phyloP scores from a whole-genome alignment of 140 eudicot species.

The Flaveria floridana region DNA sequence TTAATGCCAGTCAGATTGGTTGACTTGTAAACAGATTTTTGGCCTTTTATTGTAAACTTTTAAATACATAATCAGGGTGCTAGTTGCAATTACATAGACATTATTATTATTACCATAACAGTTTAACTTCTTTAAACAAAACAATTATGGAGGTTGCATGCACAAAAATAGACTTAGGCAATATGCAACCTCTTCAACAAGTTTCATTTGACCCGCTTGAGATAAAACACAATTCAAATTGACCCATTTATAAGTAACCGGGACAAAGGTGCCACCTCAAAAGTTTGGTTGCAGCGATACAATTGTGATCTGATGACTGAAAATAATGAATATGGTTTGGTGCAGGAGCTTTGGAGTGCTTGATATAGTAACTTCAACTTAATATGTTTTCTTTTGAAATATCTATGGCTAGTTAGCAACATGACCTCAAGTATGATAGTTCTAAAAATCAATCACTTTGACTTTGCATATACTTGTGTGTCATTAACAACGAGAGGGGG shows the following conservation, averaged over 20 bases:
- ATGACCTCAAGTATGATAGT: background rate
- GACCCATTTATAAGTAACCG: background rate
- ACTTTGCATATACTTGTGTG: background rate
- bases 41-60: background rate
- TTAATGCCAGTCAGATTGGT: background rate
- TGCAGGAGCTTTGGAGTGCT: conserved; percentile 94
- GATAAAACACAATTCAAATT: background rate
- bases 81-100: background rate
- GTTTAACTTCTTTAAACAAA: background rate
- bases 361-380: conserved; percentile 42
- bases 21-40: background rate
- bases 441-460: background rate
- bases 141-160: background rate
- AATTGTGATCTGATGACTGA: conserved; percentile 15
- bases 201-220: background rate
- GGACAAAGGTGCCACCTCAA: background rate
- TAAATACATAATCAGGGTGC: background rate
- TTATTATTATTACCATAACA: background rate
- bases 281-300: background rate
- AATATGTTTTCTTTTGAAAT: background rate
- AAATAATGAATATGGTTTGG: conserved; percentile 20
- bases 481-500: background rate
- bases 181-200: background rate
- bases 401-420: background rate
- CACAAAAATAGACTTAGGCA: background rate